Base-by-base conservation (phyloP, 148 eudicot genomes). In the Rhododendron mucronatum region DNA sequence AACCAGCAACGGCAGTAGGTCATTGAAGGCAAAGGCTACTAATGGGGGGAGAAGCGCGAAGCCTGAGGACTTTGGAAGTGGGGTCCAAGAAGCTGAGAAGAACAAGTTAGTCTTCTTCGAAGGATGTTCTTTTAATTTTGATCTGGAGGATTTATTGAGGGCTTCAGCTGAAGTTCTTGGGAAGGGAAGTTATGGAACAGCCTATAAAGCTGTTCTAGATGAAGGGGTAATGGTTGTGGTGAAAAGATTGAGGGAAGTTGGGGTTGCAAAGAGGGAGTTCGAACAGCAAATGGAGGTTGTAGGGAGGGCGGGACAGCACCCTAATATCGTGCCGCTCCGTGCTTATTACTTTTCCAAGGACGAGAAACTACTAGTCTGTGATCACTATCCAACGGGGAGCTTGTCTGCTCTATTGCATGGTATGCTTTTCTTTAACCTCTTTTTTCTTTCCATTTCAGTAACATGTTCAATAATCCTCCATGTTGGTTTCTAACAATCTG, bases 141-240 rank as follows among this genome's bases (percentile, higher is more conserved):
- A 97, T 92, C 95, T 97, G 1, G 99, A 97, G 91, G 99, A 97
- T 87, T 86, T 97, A 51, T 90, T 97, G 51, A 93, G 99, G 89
- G 99, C 99, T 84, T 97, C 99, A 0, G 99, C 99, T 4, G 99
- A 97, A 85, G 98, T 97, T 75, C 95, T 97, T 57, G 99, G 99
- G 35, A 97, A 97, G 89, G 99, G 99, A 65, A 93, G 93, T 82
- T 93, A 93, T 83, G 99, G 99, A 81, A 97, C 99, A 14, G 86
- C 98, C 2, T 97, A 97, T 85, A 97, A 95, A 89, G 99, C 99
- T 16, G 92, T 92, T 86, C 78, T 97, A 83, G 99, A 97, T 61
- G 99, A 97, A 88, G 91, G 90, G 7, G 89, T 91, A 18, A 89
- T 90, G 35, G 96, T 97, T 53, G 98, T 93, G 78, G 99, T 97